Percentiles rank a stretch among this genome's conserved stretches.
phyloP scores from a whole-genome alignment of 2,329 filamentous ascomycete genomes.

The Trichoderma citrinoviride region DNA sequence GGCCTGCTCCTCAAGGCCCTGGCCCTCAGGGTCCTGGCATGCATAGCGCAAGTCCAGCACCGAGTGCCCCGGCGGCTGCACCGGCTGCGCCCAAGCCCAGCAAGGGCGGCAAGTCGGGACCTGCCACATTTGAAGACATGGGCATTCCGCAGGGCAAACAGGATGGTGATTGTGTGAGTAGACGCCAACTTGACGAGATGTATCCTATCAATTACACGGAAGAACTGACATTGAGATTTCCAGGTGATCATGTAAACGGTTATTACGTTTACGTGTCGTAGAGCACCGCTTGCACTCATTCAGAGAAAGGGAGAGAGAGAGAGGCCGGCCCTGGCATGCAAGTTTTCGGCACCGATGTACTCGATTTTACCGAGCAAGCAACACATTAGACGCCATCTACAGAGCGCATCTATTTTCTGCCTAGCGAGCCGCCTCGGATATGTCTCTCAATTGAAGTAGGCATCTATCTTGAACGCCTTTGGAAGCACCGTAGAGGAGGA shows the following conservation, averaged over 20 bases:
- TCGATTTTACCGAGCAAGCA: background rate
- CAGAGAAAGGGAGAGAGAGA: background rate
- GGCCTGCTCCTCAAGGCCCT: conserved; percentile 27
- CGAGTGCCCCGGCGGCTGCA: conserved; percentile 30
- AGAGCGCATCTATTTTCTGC: background rate
- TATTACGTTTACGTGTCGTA: background rate
- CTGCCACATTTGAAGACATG: conserved; percentile 98
- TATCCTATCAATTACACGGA: conserved; percentile 50
- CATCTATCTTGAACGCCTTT: background rate
- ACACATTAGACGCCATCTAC: background rate
- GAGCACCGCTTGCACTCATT: background rate
- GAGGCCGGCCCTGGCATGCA: background rate
- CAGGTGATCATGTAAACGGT: conserved; percentile 8
- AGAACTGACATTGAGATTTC: conserved; percentile 11
- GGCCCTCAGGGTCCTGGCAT: conserved; percentile 13
- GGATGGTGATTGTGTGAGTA: conserved; percentile 85
- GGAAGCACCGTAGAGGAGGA: too few relatives aligned
- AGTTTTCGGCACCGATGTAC: background rate
- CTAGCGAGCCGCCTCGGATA: background rate
- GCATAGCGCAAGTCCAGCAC: conserved; percentile 30
- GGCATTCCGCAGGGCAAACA: conserved; percentile 81
- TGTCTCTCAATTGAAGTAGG: background rate
- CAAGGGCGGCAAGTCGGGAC: conserved; percentile 59
- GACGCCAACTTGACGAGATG: conserved; percentile 22
- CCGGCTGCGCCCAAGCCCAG: conserved; percentile 37